phyloP scores from a whole-genome alignment of 345 rosid species.

The Salix suchowensis region DNA sequence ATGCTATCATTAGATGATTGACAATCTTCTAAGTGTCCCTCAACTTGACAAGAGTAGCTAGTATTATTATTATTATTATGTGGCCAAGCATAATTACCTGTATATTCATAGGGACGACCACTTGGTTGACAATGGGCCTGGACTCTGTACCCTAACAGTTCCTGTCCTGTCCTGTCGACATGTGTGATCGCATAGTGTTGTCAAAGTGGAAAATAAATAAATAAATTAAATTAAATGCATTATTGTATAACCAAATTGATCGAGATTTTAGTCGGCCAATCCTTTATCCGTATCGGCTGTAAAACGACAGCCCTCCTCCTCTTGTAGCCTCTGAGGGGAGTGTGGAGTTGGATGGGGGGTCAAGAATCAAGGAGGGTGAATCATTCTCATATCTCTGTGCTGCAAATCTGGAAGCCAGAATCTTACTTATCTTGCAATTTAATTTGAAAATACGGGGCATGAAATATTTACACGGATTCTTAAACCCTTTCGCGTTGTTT shows the following conservation, averaged over 20 bases:
- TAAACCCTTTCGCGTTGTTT: no score
- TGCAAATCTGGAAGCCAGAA: not conserved
- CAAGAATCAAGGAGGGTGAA: not conserved
- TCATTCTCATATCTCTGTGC: not conserved
- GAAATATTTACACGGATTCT: no score
- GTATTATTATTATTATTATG: no score
- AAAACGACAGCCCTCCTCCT: not conserved
- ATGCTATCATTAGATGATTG: not conserved
- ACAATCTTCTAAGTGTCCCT: not conserved
- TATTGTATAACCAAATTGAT: not conserved
- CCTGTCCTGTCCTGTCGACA: not conserved
- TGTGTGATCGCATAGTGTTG: not conserved
- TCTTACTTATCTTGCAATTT: not conserved
- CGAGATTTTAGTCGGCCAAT: not conserved
- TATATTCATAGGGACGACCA: not conserved
- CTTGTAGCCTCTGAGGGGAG: not conserved
- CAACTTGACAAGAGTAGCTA: not conserved
- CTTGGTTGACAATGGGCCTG: not conserved
- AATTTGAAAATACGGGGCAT: no score
- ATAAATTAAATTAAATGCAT: not conserved
- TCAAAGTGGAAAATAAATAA: not conserved
- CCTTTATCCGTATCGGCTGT: not conserved
- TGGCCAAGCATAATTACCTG: not conserved
- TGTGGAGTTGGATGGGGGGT: slow-evolving; percentile 9
- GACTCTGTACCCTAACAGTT: not conserved